Percentiles rank a stretch among this genome's conserved stretches.
phyloP scores from a whole-genome alignment of 768 basidiomycete genomes.

The Exsudoporus frostii region DNA sequence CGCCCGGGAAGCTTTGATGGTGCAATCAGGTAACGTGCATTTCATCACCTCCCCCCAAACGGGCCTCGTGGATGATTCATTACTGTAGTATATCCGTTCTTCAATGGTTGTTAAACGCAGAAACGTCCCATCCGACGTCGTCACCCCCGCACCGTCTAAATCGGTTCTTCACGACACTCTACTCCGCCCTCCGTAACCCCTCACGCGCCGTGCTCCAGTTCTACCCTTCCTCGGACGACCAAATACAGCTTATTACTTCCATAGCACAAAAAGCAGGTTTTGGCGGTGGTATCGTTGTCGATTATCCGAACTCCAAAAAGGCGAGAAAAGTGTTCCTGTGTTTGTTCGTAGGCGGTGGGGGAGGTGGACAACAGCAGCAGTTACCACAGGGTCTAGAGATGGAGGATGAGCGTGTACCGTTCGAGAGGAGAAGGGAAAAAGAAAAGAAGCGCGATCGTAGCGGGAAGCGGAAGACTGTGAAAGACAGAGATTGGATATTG shows the following conservation, averaged over 20 bases:
- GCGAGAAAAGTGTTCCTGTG: conserved; percentile 94
- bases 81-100: conserved; percentile 89
- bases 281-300: conserved; percentile 93
- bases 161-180: conserved; percentile 91
- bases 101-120: conserved; percentile 97
- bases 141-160: conserved; percentile 82
- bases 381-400: conserved; percentile 77
- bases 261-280: conserved; percentile 94
- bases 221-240: conserved; percentile 96
- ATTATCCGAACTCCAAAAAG: conserved; percentile 96
- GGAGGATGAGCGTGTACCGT: conserved; percentile 60
- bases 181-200: conserved; percentile 81
- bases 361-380: conserved; percentile 51
- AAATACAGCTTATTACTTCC: conserved; percentile 91
- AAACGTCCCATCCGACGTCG: conserved; percentile 84
- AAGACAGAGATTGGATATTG: conserved; percentile 89
- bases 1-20: conserved; percentile 97
- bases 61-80: not conserved
- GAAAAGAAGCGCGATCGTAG: conserved; percentile 53
- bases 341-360: conserved; percentile 83
- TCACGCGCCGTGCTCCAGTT: conserved; percentile 89
- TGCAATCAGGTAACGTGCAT: conserved; percentile 74
- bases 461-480: conserved; percentile 68
- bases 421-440: conserved; percentile 76
- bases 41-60: not conserved